Percentiles rank a stretch among this genome's conserved stretches.
These are phyloP conservation scores for Candida boidinii DNA, from an alignment of 805 yeast genomes.

Conservation along the genomic window DNA sequence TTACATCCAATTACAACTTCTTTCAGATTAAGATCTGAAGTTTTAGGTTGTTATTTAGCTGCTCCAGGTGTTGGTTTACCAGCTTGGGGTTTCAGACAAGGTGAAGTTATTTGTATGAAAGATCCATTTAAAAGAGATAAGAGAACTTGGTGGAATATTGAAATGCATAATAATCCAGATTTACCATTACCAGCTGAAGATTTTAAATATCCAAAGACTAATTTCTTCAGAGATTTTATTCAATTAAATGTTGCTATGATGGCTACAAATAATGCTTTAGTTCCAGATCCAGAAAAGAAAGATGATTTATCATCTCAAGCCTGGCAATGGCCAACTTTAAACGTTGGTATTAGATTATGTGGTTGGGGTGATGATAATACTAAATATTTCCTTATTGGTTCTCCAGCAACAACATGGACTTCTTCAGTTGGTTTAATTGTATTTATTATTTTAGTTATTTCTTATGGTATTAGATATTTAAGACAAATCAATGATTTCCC, in stretches of 20 bases:
- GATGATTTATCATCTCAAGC: slow-evolving; percentile 66
- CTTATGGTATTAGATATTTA: slow-evolving; percentile 66
- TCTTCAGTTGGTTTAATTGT: slow-evolving; percentile 52
- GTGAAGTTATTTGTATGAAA: slow-evolving; percentile 78
- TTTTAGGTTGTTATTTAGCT: slow-evolving; percentile 68
- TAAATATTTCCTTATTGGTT: slow-evolving; percentile 64
- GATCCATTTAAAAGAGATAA: slow-evolving; percentile 65
- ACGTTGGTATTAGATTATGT: slow-evolving; percentile 69
- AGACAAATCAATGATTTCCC: slow-evolving; percentile 64
- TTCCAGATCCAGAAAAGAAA: slow-evolving; percentile 69
- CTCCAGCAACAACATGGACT: slow-evolving; percentile 74
- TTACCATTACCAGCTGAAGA: slow-evolving; percentile 54
- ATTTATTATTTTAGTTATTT: slow-evolving; percentile 37
- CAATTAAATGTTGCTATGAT: slow-evolving; percentile 79
- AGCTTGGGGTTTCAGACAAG: slow-evolving; percentile 79
- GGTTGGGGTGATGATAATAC: slow-evolving; percentile 54
- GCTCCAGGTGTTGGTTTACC: slow-evolving; percentile 64
- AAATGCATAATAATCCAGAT: slow-evolving; percentile 51
- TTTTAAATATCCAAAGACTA: slow-evolving; percentile 65
- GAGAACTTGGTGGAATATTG: slow-evolving; percentile 86
- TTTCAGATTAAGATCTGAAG: slow-evolving; percentile 57
- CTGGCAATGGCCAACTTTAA: slow-evolving; percentile 87
- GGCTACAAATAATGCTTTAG: slow-evolving; percentile 75
- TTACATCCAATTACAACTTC: slow-evolving; percentile 72
- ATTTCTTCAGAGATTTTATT: slow-evolving; percentile 67